Conservation (phyloP, 2,329 filamentous ascomycete species). For the Botrytis deweyae region DNA sequence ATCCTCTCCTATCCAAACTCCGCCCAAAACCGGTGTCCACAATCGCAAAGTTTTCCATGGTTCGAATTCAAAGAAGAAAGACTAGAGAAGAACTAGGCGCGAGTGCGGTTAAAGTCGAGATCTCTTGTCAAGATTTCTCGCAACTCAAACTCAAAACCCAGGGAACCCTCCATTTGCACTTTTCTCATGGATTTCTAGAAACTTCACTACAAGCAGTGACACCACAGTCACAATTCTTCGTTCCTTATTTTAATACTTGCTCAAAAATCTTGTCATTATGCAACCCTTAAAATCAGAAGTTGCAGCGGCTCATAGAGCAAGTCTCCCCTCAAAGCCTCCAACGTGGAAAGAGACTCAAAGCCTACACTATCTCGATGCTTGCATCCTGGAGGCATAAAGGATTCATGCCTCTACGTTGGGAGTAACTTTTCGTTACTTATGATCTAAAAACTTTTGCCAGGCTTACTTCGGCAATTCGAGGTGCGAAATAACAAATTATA, state of each 20-base stretch:
- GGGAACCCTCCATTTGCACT: not conserved
- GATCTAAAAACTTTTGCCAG: not conserved
- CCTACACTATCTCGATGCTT: slow-evolving; percentile 19
- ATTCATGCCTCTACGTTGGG: slow-evolving; percentile 44
- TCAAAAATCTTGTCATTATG: slow-evolving; percentile 21
- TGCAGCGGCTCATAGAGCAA: not conserved
- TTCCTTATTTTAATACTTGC: slow-evolving; percentile 26
- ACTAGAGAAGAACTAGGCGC: not conserved
- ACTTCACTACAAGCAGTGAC: slow-evolving; percentile 23
- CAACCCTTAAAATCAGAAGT: slow-evolving; percentile 25
- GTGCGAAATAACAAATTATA: not conserved
- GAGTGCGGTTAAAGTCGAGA: not conserved
- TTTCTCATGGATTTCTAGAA: not conserved
- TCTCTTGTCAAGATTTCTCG: slow-evolving; percentile 2
- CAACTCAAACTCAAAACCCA: not conserved
- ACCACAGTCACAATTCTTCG: slow-evolving; percentile 26
- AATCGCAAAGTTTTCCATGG: slow-evolving; percentile 8
- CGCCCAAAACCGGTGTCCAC: slow-evolving; percentile 8
- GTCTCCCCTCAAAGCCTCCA: slow-evolving; percentile 14
- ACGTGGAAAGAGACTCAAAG: slow-evolving; percentile 19
- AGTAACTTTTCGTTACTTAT: slow-evolving; percentile 8
- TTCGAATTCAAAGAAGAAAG: not conserved
- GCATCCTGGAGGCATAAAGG: slow-evolving; percentile 42
- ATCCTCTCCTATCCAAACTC: not conserved
- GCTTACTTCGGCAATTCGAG: not conserved